Evolutionary conservation across 225 moss, liverwort and hornwort genomes (phyloP).

Genomic region (Marchantia paleacea): DNA sequence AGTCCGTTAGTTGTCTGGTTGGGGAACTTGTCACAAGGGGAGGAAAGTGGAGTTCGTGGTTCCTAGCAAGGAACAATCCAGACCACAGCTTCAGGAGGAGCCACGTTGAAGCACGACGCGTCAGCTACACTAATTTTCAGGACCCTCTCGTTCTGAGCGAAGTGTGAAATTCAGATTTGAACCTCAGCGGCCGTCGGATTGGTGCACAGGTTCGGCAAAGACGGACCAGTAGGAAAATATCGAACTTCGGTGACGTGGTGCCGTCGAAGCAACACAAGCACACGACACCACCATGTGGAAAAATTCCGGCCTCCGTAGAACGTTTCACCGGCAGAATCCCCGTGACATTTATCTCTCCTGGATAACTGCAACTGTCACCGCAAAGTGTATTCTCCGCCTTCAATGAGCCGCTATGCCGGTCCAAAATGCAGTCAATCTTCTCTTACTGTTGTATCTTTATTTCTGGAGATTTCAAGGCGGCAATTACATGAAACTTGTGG

Average conservation of each 20-base stretch:
- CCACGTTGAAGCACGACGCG: neutral
- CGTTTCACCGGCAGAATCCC: neutral
- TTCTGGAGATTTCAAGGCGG: no score
- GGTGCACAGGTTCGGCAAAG: neutral
- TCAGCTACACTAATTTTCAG: neutral
- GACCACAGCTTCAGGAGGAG: neutral
- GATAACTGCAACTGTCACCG: neutral
- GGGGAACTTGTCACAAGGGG: neutral
- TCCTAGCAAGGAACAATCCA: neutral
- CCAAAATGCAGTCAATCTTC: no score
- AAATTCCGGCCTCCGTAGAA: neutral
- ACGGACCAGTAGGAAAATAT: neutral
- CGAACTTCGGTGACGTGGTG: conserved; percentile 7
- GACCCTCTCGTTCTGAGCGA: neutral
- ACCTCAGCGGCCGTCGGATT: neutral
- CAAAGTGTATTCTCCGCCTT: neutral
- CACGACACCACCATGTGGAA: neutral
- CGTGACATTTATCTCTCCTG: neutral
- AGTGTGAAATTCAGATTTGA: neutral
- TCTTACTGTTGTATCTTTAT: no score
- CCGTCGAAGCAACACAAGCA: neutral
- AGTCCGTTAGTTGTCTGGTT: no score
- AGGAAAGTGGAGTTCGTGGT: neutral
- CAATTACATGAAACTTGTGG: no score
- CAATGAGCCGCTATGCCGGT: no score